Percentiles rank a stretch among this genome's conserved stretches.
These are phyloP conservation scores for Saccharomycopsis hybrid DNA, from an alignment of 1,139 yeast species.

Conservation along the genomic window DNA sequence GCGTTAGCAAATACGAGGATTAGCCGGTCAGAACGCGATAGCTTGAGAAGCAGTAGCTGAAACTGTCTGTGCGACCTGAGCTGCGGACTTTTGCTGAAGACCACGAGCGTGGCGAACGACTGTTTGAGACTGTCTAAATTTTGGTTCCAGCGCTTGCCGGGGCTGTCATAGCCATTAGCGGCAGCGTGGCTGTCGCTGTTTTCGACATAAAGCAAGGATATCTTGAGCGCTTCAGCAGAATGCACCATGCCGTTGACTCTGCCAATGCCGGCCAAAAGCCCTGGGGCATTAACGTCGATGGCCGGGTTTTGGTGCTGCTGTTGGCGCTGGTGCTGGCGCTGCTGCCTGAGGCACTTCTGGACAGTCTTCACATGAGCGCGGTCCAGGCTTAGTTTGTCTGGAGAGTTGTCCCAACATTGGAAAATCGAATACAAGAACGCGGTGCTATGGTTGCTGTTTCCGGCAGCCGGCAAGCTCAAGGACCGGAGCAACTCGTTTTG, in stretches of 20 bases:
- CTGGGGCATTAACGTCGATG: constrained; percentile 24
- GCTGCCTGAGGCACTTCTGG: constrained; percentile 23
- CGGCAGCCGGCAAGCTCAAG: too few species aligned
- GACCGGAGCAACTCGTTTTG: constrained; percentile 28
- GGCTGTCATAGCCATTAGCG: too few species aligned
- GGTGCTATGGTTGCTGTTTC: constrained; percentile 6
- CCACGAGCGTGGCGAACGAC: neutral
- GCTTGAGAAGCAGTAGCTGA: constrained; percentile 21
- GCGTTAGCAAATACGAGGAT: constrained; percentile 29
- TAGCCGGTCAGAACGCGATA: constrained; percentile 26
- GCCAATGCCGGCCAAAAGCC: constrained; percentile 37
- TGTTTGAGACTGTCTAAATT: constrained; percentile 26
- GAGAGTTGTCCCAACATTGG: constrained; percentile 31
- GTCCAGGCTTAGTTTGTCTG: constrained; percentile 27
- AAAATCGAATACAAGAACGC: constrained; percentile 33
- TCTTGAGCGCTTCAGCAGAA: constrained; percentile 38
- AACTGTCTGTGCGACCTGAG: constrained; percentile 11
- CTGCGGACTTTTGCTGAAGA: constrained; percentile 1
- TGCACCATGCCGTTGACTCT: constrained; percentile 45
- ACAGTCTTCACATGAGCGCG: constrained; percentile 31
- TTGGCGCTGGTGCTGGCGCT: too few species aligned
- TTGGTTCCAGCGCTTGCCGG: constrained; percentile 27
- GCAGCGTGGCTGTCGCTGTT: neutral
- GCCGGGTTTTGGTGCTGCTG: constrained; percentile 22
- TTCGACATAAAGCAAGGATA: constrained; percentile 30